Conservation (phyloP, 148 eudicot genomes). For the Rhododendron simsii region DNA sequence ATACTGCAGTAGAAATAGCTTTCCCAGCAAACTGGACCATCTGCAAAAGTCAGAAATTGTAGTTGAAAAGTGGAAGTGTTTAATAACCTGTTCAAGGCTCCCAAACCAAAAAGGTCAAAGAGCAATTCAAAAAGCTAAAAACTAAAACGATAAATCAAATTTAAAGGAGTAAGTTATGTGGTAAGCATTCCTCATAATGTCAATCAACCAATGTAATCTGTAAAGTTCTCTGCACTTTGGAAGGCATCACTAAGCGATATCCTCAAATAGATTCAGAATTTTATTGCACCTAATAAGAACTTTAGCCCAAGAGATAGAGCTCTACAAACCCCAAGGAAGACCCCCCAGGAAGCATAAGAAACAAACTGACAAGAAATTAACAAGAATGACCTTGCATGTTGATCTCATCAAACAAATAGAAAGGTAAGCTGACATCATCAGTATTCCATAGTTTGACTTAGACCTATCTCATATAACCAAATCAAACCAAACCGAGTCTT, state of each 20-base stretch:
- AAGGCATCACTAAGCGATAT: background rate
- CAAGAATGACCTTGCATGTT: background rate
- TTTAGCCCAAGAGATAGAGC: background rate
- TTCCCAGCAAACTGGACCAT: constrained; percentile 90
- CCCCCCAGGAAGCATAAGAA: background rate
- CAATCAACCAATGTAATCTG: background rate
- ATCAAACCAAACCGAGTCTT: too few relatives aligned
- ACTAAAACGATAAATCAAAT: background rate
- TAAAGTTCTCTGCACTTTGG: background rate
- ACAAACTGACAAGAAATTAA: background rate
- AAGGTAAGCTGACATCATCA: background rate
- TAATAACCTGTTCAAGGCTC: background rate
- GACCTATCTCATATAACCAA: background rate
- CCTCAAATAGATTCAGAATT: background rate
- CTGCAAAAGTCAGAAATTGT: constrained; percentile 32
- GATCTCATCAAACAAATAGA: background rate
- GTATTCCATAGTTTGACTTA: background rate
- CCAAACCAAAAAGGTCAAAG: background rate
- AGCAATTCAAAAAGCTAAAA: background rate
- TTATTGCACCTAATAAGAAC: background rate
- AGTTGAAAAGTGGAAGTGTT: background rate
- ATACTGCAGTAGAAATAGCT: constrained; percentile 76
- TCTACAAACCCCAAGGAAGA: background rate
- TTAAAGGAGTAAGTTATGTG: background rate
- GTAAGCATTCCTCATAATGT: background rate